Conservation (phyloP, 2,329 filamentous ascomycete species). For the Cyphellophora attinorum region DNA sequence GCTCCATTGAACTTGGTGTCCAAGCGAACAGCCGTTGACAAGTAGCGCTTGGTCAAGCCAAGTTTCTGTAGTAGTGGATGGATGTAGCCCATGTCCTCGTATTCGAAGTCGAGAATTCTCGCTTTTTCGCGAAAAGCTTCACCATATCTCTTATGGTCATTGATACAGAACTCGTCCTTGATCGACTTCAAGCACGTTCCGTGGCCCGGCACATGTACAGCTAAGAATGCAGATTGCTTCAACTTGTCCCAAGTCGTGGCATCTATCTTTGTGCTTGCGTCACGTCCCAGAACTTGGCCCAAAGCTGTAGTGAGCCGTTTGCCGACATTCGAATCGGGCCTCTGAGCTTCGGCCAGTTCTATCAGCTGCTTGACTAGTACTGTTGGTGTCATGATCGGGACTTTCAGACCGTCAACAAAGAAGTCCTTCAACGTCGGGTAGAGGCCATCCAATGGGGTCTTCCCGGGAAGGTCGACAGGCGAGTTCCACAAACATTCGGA, state of each 20-base stretch:
- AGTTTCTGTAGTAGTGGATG: constrained; percentile 8
- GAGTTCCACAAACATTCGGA: constrained; percentile 8
- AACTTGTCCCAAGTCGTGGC: too few relatives aligned
- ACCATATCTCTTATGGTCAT: constrained; percentile 7
- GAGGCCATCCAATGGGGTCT: constrained; percentile 6
- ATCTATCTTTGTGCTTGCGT: too few relatives aligned
- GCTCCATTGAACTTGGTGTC: constrained; percentile 5
- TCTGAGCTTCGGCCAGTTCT: too few relatives aligned
- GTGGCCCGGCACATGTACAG: too few relatives aligned
- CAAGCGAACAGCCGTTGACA: constrained; percentile 4
- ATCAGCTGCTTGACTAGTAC: constrained; percentile 12
- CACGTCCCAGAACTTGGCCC: too few relatives aligned
- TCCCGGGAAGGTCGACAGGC: constrained; percentile 5
- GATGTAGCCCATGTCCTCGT: constrained; percentile 7
- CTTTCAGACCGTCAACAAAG: constrained; percentile 7
- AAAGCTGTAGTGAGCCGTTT: too few relatives aligned
- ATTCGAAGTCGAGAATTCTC: constrained; percentile 8
- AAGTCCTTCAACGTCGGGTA: constrained; percentile 7
- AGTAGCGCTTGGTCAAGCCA: constrained; percentile 7
- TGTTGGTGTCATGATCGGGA: constrained; percentile 5
- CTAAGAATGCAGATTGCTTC: too few relatives aligned
- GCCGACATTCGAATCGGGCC: too few relatives aligned
- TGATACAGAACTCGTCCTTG: constrained; percentile 7
- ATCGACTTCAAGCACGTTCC: constrained; percentile 5
- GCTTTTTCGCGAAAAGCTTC: constrained; percentile 5